Conservation (phyloP, 805 yeast genomes). For the Ogataea siamensis region DNA sequence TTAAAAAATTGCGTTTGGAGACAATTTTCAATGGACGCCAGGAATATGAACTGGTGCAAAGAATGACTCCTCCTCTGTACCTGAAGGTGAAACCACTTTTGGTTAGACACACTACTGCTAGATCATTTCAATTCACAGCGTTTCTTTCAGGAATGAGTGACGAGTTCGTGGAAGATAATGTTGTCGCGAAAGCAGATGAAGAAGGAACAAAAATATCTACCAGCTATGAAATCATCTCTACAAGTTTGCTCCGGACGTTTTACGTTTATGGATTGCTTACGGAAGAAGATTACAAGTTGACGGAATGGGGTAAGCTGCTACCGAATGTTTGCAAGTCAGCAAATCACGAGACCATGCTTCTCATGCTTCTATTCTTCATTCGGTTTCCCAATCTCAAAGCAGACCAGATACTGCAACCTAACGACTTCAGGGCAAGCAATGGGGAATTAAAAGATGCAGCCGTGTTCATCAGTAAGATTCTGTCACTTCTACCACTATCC, state of each 20-base stretch:
- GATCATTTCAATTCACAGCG: constrained; percentile 34
- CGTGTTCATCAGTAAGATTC: constrained; percentile 46
- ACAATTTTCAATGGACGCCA: constrained; percentile 28
- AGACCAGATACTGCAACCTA: constrained; percentile 39
- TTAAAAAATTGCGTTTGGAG: constrained; percentile 56
- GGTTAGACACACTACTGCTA: constrained; percentile 32
- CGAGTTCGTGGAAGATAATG: constrained; percentile 30
- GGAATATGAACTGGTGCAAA: constrained; percentile 44
- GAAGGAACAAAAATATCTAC: constrained; percentile 37
- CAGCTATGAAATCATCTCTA: constrained; percentile 54
- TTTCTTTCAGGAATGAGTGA: constrained; percentile 32
- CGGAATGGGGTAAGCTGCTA: constrained; percentile 52
- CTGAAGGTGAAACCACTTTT: constrained; percentile 37
- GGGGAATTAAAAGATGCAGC: constrained; percentile 38
- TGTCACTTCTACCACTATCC: constrained; percentile 44
- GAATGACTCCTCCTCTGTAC: constrained; percentile 53
- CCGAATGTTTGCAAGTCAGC: constrained; percentile 33
- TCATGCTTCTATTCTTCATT: constrained; percentile 45
- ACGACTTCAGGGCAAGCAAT: constrained; percentile 35
- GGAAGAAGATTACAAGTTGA: constrained; percentile 41
- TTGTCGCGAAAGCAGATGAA: constrained; percentile 18
- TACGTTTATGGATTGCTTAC: constrained; percentile 49
- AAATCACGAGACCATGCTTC: constrained; percentile 41
- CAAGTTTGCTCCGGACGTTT: constrained; percentile 53
- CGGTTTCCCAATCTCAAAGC: constrained; percentile 39